Percentiles rank a stretch among this genome's conserved stretches.
Conservation (phyloP, 1,284 basidiomycete genomes). For the Boletus semigastroideus region DNA sequence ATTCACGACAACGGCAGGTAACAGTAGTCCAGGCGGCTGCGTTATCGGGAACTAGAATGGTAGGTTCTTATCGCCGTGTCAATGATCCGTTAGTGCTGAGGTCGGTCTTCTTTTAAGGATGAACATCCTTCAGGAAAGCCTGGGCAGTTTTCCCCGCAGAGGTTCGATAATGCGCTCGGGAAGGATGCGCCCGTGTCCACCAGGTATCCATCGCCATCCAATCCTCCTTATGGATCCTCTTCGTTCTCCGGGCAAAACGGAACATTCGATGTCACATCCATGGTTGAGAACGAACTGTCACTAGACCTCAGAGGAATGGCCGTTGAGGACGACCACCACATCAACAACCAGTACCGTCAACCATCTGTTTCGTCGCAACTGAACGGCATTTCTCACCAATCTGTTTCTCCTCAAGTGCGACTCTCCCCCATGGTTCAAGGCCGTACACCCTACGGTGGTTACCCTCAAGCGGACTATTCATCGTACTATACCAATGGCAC, state of each 20-base stretch:
- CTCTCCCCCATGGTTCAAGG: constrained; percentile 44
- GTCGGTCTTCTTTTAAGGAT: constrained; percentile 39
- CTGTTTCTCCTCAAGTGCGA: constrained; percentile 36
- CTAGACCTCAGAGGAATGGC: constrained; percentile 63
- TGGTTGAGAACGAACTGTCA: constrained; percentile 54
- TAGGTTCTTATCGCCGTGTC: constrained; percentile 30
- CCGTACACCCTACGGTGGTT: constrained; percentile 49
- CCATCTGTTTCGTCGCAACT: constrained; percentile 22
- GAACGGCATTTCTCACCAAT: constrained; percentile 24
- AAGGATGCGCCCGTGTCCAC: constrained; percentile 39
- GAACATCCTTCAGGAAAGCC: constrained; percentile 48
- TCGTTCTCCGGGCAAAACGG: constrained; percentile 35
- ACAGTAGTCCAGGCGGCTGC: constrained; percentile 40
- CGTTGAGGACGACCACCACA: constrained; percentile 61
- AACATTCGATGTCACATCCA: constrained; percentile 45
- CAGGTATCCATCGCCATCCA: constrained; percentile 49
- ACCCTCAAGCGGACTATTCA: constrained; percentile 55
- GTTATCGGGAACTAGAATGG: constrained; percentile 43
- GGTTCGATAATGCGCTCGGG: constrained; percentile 46
- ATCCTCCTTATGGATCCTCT: constrained; percentile 39
- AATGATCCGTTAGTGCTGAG: constrained; percentile 14
- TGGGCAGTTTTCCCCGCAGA: constrained; percentile 53
- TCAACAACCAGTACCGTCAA: constrained; percentile 33
- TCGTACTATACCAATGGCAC: constrained; percentile 52
- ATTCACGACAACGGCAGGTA: constrained; percentile 51